Conservation (phyloP, 805 yeast species). For the Candida cerambycidarum region DNA sequence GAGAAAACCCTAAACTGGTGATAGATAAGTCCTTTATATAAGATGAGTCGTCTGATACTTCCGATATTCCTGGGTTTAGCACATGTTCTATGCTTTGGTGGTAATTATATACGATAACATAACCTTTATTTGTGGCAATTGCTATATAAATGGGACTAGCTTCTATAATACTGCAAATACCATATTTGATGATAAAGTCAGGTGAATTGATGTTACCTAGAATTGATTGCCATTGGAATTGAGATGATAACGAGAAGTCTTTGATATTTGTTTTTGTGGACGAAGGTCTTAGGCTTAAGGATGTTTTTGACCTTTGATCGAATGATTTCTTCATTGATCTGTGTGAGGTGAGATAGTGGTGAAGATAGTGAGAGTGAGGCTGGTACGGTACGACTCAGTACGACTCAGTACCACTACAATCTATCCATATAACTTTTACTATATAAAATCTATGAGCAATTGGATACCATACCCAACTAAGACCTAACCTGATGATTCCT, state of each 20-base stretch:
- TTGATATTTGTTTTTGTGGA: slow-evolving; percentile 2
- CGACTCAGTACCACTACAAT: too few species aligned
- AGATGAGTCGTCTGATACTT: not conserved
- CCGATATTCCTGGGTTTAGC: slow-evolving; percentile 24
- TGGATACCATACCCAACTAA: too few species aligned
- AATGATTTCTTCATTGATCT: slow-evolving; percentile 17
- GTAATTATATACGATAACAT: slow-evolving; percentile 64
- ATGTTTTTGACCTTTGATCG: slow-evolving; percentile 40
- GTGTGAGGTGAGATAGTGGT: too few species aligned
- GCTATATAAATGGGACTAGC: slow-evolving; percentile 43
- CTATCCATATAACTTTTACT: too few species aligned
- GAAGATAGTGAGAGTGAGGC: too few species aligned
- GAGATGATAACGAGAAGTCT: slow-evolving; percentile 1
- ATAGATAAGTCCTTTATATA: slow-evolving; percentile 31
- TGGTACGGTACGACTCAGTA: too few species aligned
- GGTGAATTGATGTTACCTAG: slow-evolving; percentile 20
- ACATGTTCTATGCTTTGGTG: slow-evolving; percentile 55
- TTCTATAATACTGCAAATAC: slow-evolving; percentile 22
- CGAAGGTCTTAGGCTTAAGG: slow-evolving; percentile 18
- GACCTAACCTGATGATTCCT: too few species aligned
- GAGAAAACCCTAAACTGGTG: slow-evolving; percentile 56
- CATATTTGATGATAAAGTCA: slow-evolving; percentile 24
- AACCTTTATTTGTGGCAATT: slow-evolving; percentile 72
- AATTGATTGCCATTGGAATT: slow-evolving; percentile 29
- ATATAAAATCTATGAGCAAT: too few species aligned